Evolutionary conservation across 2,329 filamentous ascomycete genomes (phyloP).

Genomic region (Lasiodiplodia hormozganensis): DNA sequence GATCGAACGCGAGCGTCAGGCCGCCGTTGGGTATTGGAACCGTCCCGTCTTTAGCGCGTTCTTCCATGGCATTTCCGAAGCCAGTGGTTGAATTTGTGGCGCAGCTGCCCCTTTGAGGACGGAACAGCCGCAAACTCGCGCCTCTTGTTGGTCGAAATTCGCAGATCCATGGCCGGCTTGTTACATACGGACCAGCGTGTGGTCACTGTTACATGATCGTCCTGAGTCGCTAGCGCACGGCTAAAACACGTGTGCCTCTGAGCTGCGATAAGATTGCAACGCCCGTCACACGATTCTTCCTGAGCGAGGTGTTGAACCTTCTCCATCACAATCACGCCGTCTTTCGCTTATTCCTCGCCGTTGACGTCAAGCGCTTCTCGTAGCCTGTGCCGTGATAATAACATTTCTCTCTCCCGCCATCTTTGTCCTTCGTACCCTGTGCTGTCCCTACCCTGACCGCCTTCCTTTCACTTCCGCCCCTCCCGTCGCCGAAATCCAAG

Average conservation of each 20-base stretch:
- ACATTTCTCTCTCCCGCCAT: background rate
- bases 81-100: background rate
- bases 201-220: conserved; percentile 20
- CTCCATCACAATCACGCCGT: background rate
- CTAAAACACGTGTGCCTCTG: background rate
- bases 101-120: conserved; percentile 1
- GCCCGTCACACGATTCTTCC: background rate
- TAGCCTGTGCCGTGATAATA: background rate
- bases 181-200: background rate
- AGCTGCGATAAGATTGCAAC: conserved; percentile 7
- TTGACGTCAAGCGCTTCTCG: conserved; percentile 20
- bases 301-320: background rate
- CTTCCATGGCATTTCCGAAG: background rate
- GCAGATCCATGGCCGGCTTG: conserved; percentile 1
- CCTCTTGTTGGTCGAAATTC: background rate
- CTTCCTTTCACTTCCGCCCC: background rate
- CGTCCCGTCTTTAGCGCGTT: background rate
- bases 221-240: conserved; percentile 23
- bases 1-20: too few relatives aligned
- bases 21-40: background rate
- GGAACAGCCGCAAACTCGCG: background rate
- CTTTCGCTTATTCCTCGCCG: background rate
- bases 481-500: background rate
- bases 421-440: background rate
- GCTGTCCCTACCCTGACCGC: background rate